phyloP scores from a whole-genome alignment of 2,329 filamentous ascomycete genomes.

The Elsinoe arachidis region DNA sequence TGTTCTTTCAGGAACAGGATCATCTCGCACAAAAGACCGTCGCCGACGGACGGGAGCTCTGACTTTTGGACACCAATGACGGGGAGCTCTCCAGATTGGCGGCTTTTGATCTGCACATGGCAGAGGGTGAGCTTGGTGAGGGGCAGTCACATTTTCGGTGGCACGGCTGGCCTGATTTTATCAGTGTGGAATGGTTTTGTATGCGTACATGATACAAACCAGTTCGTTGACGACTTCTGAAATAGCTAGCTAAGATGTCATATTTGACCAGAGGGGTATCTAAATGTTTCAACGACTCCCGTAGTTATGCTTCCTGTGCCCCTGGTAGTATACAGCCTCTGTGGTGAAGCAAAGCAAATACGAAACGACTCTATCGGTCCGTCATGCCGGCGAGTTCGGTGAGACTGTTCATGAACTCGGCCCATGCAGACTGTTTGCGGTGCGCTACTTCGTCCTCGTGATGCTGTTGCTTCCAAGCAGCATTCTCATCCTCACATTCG shows the following conservation, averaged over 20 bases:
- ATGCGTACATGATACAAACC: too few species aligned
- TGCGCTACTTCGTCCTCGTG: background rate
- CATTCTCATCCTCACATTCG: too few species aligned
- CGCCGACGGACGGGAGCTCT: background rate
- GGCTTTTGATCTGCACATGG: background rate
- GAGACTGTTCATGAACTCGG: slow-evolving; percentile 10
- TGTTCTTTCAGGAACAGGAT: slow-evolving; percentile 1
- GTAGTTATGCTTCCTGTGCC: background rate
- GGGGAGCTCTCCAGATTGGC: slow-evolving; percentile 4
- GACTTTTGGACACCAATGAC: background rate
- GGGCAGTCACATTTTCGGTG: background rate
- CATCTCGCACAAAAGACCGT: background rate
- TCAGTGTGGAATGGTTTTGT: background rate
- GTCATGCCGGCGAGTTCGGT: slow-evolving; percentile 8
- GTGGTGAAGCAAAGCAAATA: background rate
- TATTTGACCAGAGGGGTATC: background rate
- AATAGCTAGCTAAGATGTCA: background rate
- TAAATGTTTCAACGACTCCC: background rate
- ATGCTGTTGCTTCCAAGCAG: too few species aligned
- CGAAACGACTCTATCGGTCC: slow-evolving; percentile 1
- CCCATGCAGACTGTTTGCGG: slow-evolving; percentile 1
- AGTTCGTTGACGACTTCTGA: background rate
- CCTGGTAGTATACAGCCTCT: background rate
- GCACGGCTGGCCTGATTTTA: background rate
- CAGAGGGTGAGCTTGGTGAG: background rate